These are phyloP conservation scores for Smallanthus sonchifolius DNA, from an alignment of 129 eudicot species.

Conservation along the genomic window DNA sequence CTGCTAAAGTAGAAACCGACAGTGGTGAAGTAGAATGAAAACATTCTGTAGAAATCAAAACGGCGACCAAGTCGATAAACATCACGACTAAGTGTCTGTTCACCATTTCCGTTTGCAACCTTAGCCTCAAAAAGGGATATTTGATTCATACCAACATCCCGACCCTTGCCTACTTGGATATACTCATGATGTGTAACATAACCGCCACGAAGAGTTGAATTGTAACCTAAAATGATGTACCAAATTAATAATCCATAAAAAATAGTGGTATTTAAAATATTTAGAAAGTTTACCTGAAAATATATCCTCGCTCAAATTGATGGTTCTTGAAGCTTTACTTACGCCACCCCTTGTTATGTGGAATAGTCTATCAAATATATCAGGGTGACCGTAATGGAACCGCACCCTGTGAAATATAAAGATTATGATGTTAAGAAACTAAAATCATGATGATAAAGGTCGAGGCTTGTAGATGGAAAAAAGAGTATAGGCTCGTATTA, in stretches of 20 bases:
- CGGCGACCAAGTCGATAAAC: slow-evolving; percentile 91
- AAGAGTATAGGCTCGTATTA: background rate
- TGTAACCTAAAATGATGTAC: slow-evolving; percentile 56
- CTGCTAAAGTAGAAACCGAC: slow-evolving; percentile 97
- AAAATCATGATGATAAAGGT: slow-evolving; percentile 6
- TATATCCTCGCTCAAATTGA: slow-evolving; percentile 87
- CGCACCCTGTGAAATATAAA: slow-evolving; percentile 57
- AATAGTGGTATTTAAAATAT: background rate
- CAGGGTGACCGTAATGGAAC: slow-evolving; percentile 94
- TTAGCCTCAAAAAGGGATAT: slow-evolving; percentile 91
- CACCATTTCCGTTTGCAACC: slow-evolving; percentile 98
- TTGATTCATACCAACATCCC: slow-evolving; percentile 98
- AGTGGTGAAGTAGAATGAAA: slow-evolving; percentile 90
- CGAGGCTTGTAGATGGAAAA: background rate
- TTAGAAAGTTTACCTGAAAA: slow-evolving; percentile 56
- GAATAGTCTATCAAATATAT: slow-evolving; percentile 84
- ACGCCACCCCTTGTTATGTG: slow-evolving; percentile 92
- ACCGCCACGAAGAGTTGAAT: slow-evolving; percentile 88
- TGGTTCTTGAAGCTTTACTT: slow-evolving; percentile 84
- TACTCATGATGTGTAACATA: slow-evolving; percentile 88
- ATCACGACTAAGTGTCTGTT: slow-evolving; percentile 96
- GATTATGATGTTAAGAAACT: slow-evolving; percentile 11
- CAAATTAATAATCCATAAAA: slow-evolving; percentile 7
- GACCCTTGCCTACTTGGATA: slow-evolving; percentile 92
- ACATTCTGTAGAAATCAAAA: slow-evolving; percentile 89